Evolutionary conservation across 2,329 filamentous ascomycete species (phyloP).

Genomic region (Lecanicillium sp.): DNA sequence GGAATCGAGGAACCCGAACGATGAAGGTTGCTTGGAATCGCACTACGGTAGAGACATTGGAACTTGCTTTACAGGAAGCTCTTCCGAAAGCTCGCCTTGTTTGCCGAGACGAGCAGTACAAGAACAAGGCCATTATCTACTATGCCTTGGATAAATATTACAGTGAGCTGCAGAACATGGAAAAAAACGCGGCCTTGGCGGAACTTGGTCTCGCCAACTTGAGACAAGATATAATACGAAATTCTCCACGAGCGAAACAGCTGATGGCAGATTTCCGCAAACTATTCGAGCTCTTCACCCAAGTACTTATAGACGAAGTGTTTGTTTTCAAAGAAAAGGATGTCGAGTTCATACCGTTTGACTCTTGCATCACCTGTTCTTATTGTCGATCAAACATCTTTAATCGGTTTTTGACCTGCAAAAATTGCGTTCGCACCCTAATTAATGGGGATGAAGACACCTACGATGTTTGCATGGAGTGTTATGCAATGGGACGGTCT

Average conservation of each 20-base stretch:
- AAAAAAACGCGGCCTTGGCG: conserved; percentile 37
- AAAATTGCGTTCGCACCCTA: conserved; percentile 64
- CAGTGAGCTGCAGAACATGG: conserved; percentile 46
- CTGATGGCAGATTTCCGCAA: conserved; percentile 76
- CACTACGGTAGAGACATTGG: conserved; percentile 83
- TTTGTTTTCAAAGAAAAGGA: conserved; percentile 66
- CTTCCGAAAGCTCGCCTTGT: conserved; percentile 83
- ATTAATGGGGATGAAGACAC: conserved; percentile 66
- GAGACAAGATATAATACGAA: conserved; percentile 34
- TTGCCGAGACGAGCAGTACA: conserved; percentile 96
- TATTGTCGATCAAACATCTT: conserved; percentile 97
- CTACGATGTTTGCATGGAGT: conserved; percentile 97
- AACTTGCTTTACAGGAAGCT: conserved; percentile 77
- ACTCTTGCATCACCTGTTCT: conserved; percentile 88
- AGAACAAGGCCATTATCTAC: conserved; percentile 93
- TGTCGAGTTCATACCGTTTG: conserved; percentile 70
- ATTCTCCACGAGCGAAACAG: conserved; percentile 48
- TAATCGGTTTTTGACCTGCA: conserved; percentile 92
- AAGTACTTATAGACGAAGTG: conserved; percentile 77
- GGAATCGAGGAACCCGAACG: conserved; percentile 92
- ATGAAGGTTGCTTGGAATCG: conserved; percentile 99
- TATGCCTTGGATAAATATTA: conserved; percentile 77
- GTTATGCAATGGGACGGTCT: conserved; percentile 93
- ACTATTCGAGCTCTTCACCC: conserved; percentile 69
- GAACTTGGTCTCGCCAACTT: conserved; percentile 39